phyloP scores from a whole-genome alignment of 352 stramenopile species.

The Phytopythium mirpurense region DNA sequence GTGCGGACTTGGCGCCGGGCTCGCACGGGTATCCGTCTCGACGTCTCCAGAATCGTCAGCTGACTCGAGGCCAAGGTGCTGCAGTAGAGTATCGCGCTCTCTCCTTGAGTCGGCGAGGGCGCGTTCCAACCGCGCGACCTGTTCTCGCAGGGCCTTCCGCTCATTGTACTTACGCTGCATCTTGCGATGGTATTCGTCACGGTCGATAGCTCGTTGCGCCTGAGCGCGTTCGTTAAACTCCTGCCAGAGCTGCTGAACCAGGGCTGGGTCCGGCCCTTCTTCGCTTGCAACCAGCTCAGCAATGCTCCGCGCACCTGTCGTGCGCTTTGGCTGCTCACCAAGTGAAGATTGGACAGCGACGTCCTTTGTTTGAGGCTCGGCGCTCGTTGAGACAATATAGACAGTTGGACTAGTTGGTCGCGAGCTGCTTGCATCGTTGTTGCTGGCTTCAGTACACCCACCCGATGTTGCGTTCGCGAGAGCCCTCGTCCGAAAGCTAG shows the following conservation, averaged over 20 bases:
- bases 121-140: slow-evolving; percentile 36
- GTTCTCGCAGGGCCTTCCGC: slow-evolving; percentile 43
- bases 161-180: slow-evolving; percentile 74
- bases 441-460: slow-evolving; percentile 9
- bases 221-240: slow-evolving; percentile 52
- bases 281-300: background rate
- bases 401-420: slow-evolving; percentile 11
- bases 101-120: slow-evolving; percentile 24
- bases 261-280: slow-evolving; percentile 21
- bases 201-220: slow-evolving; percentile 30
- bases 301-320: background rate
- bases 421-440: slow-evolving; percentile 8
- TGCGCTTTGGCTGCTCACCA: background rate
- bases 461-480: slow-evolving; percentile 4
- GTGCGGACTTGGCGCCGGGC: background rate
- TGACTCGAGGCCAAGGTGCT: background rate
- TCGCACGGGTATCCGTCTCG: too few relatives aligned
- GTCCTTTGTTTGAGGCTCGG: background rate
- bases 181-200: slow-evolving; percentile 55
- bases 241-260: slow-evolving; percentile 56
- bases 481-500: slow-evolving; percentile 24
- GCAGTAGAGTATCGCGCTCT: slow-evolving; percentile 26
- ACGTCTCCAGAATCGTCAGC: background rate
- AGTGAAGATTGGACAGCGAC: background rate
- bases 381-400: background rate